Evolutionary conservation across 768 basidiomycete species (phyloP), one percentile per base, ranked within the genome.

Genomic region (Panaeolus cyanescens): DNA sequence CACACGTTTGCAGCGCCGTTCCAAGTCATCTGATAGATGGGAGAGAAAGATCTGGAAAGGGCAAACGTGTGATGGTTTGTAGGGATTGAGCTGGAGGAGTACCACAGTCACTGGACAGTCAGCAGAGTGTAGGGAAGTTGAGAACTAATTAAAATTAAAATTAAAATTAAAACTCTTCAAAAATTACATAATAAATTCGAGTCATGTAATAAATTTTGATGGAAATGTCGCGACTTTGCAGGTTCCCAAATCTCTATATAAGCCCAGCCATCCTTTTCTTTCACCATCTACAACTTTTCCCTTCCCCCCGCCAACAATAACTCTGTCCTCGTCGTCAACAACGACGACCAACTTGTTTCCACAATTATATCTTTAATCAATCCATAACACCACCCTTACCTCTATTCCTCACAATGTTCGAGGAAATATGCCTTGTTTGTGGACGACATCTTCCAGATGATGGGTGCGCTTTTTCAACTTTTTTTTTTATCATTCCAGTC

Each of bases 341-440:
- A 32, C 57, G 34, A 37, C 60, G 33, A 59, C 31, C 42, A 20
- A 22, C 37, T 2, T 25, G 4, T 13, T 25, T 50, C 45, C 45
- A 50, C 45, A 50, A 50, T 50, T 25, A 2, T n/a, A 25, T 45
- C 42, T 59, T 62, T 28, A 28, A 37, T 22, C 33, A 45, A 36
- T 22, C 39, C 45, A 50, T 58, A 15, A 54, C 60, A 45, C 59
- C 54, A 55, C 39, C 55, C 54, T 60, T 59, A 32, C 69, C 58
- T 54, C 45, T 55, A 59, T 62, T 63, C 57, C 50, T 55, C 28
- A 61, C 55, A 61, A 92, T 92, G 90, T 91, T 90, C 74, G 87
- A 90, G 82, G 90, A 91, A 79, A 80, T 87, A 68, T 92, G 91
- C 71, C 81, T 92, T 60, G 77, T 82, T 57, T 92, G 91, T 71